Base-by-base conservation (phyloP, 495 filamentous ascomycete genomes). In the Aspergillus sclerotioniger region DNA sequence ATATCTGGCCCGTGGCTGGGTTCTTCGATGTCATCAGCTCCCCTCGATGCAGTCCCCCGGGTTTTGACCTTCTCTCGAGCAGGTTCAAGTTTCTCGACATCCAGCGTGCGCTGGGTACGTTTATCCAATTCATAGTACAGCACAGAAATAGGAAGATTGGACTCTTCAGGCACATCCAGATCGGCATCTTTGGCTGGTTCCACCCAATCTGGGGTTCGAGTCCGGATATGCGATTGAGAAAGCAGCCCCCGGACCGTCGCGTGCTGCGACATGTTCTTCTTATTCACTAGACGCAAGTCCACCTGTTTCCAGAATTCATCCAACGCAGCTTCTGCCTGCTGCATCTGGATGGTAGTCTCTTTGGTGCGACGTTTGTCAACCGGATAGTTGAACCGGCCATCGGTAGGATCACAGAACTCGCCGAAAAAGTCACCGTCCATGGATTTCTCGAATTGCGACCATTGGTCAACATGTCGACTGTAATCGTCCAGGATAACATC, bases 171-270 rank as follows among this genome's bases (percentile, higher is more conserved):
- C 45, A 56, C 37, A 19, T n/a, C 25, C 17, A n/a, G n/a, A n/a
- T n/a, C n/a, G n/a, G n/a, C n/a, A n/a, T 17, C 64, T 66, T 37
- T 43, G 50, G 29, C 43, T 3, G 76, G 71, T 19, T 77, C 78
- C 28, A 71, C 65, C 80, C 80, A 83, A 25, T 76, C 72, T 2
- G 80, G 71, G 1, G 81, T 84, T 19, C 81, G 67, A 39, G 73
- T 68, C 8, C 82, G 50, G 3, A 56, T 62, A 6, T 71, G 68
- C 0, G 64, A 29, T 15, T 71, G 60, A 13, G 71, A 63, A 8
- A 80, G 63, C 0, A 74, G 15, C 16, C 50, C 39, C 10, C 54
- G 19, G 0, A 68, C 15, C 7, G 66, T 59, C 5, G 67, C 28
- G 32, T 69, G 7, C 47, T 56, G 19, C 61, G 48, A 56, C 51